A percentile compares a stretch with the other conserved stretches of the same genome.
Conservation (phyloP, 1,284 basidiomycete species). For the Apiotrichum siamense region DNA sequence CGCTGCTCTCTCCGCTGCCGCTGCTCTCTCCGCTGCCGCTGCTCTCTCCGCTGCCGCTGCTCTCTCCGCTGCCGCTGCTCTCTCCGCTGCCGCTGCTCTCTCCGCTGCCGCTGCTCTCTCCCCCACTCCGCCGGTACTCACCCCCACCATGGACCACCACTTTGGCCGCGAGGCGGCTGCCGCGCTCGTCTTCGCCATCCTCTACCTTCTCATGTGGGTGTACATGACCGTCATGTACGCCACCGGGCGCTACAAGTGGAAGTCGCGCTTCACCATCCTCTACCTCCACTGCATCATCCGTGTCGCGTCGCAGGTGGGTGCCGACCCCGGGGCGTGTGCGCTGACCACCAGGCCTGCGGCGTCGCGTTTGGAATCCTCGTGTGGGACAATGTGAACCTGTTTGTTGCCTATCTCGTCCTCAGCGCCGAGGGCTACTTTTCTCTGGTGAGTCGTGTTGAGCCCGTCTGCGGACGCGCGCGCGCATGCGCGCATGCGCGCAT, state of each 20-base stretch:
- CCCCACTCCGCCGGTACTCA: too few species aligned
- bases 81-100: too few species aligned
- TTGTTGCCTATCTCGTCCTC: slow-evolving; percentile 26
- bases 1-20: too few species aligned
- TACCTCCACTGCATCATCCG: slow-evolving; percentile 16
- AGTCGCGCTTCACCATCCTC: slow-evolving; percentile 18
- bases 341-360: slow-evolving; percentile 8
- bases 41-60: too few species aligned
- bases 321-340: neutral
- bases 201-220: slow-evolving; percentile 6
- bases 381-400: slow-evolving; percentile 15
- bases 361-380: slow-evolving; percentile 13
- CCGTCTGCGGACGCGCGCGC: too few species aligned
- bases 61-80: too few species aligned
- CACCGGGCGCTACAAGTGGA: slow-evolving; percentile 11
- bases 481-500: too few species aligned
- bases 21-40: too few species aligned
- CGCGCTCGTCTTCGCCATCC: slow-evolving; percentile 16
- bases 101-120: too few species aligned
- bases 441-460: slow-evolving; percentile 23
- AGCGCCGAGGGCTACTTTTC: slow-evolving; percentile 34
- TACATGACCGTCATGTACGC: slow-evolving; percentile 19
- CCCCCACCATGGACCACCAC: neutral
- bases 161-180: slow-evolving; percentile 9
- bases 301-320: slow-evolving; percentile 10